Evolutionary conservation across 495 filamentous ascomycete genomes (phyloP), one percentile per base, ranked within the genome.

Genomic region (Penicillium cataractarum): DNA sequence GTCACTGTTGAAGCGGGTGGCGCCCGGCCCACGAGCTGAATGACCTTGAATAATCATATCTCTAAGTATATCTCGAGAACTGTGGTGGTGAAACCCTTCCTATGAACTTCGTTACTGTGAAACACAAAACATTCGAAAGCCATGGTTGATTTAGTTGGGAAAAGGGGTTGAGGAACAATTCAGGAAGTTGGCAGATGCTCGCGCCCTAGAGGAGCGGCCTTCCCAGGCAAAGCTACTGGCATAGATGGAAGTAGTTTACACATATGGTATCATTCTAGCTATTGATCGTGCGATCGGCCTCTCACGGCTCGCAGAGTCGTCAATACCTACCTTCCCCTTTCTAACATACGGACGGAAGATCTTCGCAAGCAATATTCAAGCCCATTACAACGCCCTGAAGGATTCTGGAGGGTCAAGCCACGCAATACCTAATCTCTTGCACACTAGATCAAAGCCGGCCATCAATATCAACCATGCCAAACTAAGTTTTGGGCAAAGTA

Each of bases 31-130:
- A 37, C 46, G 33, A 54, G 33, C 27, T 52, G 54, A 57, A 33
- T 27, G 40, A 48, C 21, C 35, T 6, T 44, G 33, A 51, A 33
- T 50, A 27, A 32, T 39, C 52, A 15, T 21, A 19, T 31, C 29
- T 32, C 31, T 9, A 29, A 29, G 26, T 54, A 35, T 54, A 32
- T 54, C 51, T 54, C 6, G 29, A 54, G 31, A 54, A 12, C 29
- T 21, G n/a, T 13, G 33, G 32, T 57, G 40, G 65, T 67, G 65
- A 68, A 68, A 68, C 62, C 58, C 26, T 57, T 64, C 65, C 65
- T 68, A 64, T 68, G 26, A 49, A 46, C 35, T 61, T 56, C n/a
- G 22, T n/a, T n/a, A 10, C 31, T n/a, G 37, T 62, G 65, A 68
- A 60, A 68, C 65, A 62, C 7, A n/a, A 12, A 22, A 24, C 35